phyloP scores from a whole-genome alignment of 495 filamentous ascomycete genomes.

The Aspergillus sclerotiicarbonarius region DNA sequence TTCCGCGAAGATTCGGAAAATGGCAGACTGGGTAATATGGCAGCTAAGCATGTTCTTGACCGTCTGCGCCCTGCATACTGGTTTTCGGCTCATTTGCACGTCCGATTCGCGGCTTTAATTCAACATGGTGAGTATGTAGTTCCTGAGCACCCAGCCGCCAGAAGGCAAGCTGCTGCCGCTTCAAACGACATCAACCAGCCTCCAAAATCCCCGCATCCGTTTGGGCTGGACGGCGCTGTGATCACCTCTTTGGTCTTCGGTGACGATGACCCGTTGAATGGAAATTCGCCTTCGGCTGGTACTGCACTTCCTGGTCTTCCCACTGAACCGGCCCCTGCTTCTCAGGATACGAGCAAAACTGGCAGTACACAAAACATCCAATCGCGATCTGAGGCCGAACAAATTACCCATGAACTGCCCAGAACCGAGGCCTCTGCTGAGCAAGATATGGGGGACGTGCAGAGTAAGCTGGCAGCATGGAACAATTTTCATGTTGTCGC shows the following conservation, averaged over 20 bases:
- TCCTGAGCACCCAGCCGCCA: conserved; percentile 4
- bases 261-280: conserved; percentile 4
- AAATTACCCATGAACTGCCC: background rate
- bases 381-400: background rate
- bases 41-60: conserved; percentile 75
- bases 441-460: background rate
- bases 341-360: background rate
- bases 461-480: conserved; percentile 28
- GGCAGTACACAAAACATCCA: background rate
- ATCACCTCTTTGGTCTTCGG: background rate
- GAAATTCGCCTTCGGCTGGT: background rate
- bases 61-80: conserved; percentile 78
- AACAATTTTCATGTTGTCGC: conserved; percentile 33
- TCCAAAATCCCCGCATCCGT: conserved; percentile 5
- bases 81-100: conserved; percentile 93
- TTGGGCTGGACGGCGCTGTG: conserved; percentile 24
- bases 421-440: background rate
- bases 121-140: conserved; percentile 49
- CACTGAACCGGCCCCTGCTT: background rate
- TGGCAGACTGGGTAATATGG: conserved; percentile 72
- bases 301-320: background rate
- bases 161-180: background rate
- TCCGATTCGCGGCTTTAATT: conserved; percentile 75
- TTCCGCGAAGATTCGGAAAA: conserved; percentile 71
- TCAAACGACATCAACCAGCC: background rate